These are phyloP conservation scores for Ceriops decandra DNA, from an alignment of 345 rosid species.

Conservation along the genomic window DNA sequence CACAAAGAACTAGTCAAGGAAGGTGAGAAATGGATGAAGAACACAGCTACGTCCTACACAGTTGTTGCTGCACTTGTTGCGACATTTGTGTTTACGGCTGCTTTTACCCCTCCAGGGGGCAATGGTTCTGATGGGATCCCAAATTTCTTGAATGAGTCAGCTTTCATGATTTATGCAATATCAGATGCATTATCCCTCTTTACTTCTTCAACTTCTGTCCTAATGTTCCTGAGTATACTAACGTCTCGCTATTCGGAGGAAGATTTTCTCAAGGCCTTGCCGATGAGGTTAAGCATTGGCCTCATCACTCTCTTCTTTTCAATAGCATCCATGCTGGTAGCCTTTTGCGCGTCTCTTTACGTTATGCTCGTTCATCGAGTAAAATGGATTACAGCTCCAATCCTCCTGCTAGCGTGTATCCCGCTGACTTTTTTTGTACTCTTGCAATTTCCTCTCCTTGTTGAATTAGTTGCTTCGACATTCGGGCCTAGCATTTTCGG, in stretches of 20 bases:
- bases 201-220: constrained; percentile 10
- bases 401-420: not conserved
- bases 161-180: constrained; percentile 5
- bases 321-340: not conserved
- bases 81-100: constrained; percentile 9
- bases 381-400: constrained; percentile 7
- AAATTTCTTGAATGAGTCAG: not conserved
- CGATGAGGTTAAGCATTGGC: constrained; percentile 12
- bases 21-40: constrained; percentile 16
- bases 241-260: not conserved
- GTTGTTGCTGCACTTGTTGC: constrained; percentile 18
- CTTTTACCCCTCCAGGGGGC: constrained; percentile 17
- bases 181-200: constrained; percentile 15
- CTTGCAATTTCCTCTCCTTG: constrained; percentile 6
- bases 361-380: not conserved
- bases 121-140: constrained; percentile 9
- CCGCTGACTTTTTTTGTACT: not conserved
- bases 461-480: not conserved
- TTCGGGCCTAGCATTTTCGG: constrained; percentile 9
- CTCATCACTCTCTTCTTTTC: not conserved
- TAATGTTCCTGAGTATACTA: constrained; percentile 2
- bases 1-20: not conserved
- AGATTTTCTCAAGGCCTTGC: constrained; percentile 16
- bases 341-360: not conserved
- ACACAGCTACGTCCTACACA: constrained; percentile 6